Conservation (phyloP, 371 early-diverging fungal genomes). For the Mortierella sp. region DNA sequence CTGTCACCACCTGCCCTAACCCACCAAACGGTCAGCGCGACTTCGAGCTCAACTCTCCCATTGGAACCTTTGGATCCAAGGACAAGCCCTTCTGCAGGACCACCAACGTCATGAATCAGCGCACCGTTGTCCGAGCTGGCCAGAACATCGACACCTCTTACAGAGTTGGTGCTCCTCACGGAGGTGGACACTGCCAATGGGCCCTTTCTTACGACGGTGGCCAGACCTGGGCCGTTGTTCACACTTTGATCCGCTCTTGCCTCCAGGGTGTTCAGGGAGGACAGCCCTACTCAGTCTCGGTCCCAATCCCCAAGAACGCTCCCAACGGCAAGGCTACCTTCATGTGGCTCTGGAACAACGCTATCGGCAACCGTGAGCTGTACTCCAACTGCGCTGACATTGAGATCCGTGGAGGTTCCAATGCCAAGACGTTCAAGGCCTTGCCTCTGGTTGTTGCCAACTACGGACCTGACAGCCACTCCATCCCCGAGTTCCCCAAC, state of each 20-base stretch:
- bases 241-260: slow-evolving; percentile 33
- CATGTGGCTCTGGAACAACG: slow-evolving; percentile 78
- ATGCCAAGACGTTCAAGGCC: slow-evolving; percentile 31
- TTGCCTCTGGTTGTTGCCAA: slow-evolving; percentile 22
- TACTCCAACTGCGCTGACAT: slow-evolving; percentile 82
- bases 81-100: not conserved
- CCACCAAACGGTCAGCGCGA: slow-evolving; percentile 39
- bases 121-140: slow-evolving; percentile 34
- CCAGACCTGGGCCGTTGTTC: slow-evolving; percentile 62
- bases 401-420: slow-evolving; percentile 46
- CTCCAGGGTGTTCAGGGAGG: slow-evolving; percentile 1
- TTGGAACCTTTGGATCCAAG: too few species aligned
- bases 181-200: slow-evolving; percentile 75
- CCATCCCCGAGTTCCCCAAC: slow-evolving; percentile 29
- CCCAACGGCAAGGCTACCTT: slow-evolving; percentile 58
- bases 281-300: slow-evolving; percentile 30
- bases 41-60: slow-evolving; percentile 32
- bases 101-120: not conserved
- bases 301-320: slow-evolving; percentile 62
- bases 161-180: slow-evolving; percentile 48
- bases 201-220: slow-evolving; percentile 70
- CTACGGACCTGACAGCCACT: slow-evolving; percentile 12
- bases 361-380: slow-evolving; percentile 73
- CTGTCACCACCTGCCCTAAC: slow-evolving; percentile 34
- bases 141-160: slow-evolving; percentile 32